Evolutionary conservation across 108 stramenopile genomes (phyloP).

Genomic region (Phaeodactylum tricornutum): DNA sequence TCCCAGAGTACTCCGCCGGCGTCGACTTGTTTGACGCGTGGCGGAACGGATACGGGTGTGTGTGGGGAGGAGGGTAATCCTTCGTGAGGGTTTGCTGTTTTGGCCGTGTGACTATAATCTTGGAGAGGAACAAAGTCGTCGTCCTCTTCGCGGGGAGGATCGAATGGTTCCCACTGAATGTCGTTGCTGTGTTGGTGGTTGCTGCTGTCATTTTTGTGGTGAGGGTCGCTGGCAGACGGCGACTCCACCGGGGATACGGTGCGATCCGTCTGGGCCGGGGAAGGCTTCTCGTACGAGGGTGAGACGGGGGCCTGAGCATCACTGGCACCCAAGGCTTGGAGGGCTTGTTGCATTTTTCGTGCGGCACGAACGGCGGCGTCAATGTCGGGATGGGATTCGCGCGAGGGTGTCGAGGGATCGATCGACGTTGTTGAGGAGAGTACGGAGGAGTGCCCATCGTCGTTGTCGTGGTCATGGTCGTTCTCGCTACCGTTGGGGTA

Average conservation of each 20-base stretch:
- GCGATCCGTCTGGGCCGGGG: too few species aligned
- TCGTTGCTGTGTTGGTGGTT: too few species aligned
- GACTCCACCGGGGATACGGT: too few species aligned
- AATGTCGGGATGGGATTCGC: background rate
- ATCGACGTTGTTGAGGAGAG: background rate
- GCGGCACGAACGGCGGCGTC: slow-evolving; percentile 6
- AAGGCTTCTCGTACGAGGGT: too few species aligned
- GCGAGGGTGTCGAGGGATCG: background rate
- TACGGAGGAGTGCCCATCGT: too few species aligned
- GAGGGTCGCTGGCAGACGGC: too few species aligned
- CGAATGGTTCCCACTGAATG: slow-evolving; percentile 16
- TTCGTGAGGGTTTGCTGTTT: background rate
- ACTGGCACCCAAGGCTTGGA: background rate
- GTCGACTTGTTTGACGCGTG: background rate
- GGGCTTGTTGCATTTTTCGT: slow-evolving; percentile 3
- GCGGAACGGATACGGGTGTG: background rate
- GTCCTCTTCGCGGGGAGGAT: slow-evolving; percentile 5
- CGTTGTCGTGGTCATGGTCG: too few species aligned
- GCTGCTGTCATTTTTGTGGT: too few species aligned
- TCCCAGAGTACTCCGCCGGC: slow-evolving; percentile 8
- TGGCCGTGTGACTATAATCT: slow-evolving; percentile 13
- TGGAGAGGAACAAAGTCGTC: slow-evolving; percentile 23
- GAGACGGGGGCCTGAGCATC: too few species aligned
- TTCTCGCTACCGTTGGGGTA: background rate
- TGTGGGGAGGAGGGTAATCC: background rate